Conservation (phyloP, 805 yeast species). For the Torulaspora franciscae region DNA sequence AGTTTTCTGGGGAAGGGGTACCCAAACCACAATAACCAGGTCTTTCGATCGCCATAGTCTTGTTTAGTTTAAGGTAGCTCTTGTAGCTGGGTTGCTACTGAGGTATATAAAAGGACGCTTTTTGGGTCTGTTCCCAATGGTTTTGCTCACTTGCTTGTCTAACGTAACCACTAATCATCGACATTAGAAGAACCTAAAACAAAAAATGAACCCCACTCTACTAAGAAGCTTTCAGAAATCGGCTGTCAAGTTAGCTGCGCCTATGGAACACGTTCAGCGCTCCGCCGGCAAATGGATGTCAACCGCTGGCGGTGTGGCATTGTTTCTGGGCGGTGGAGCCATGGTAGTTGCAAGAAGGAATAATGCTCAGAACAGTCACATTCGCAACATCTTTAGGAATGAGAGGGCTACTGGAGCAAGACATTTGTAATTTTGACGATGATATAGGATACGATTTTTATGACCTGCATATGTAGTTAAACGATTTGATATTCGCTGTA, state of each 20-base stretch:
- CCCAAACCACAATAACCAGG: background rate
- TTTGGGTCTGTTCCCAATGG: background rate
- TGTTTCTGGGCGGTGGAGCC: constrained; percentile 15
- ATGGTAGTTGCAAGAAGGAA: constrained; percentile 13
- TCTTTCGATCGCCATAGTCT: background rate
- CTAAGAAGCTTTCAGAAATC: constrained; percentile 17
- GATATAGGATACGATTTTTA: background rate
- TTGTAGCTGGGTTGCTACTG: too few relatives aligned
- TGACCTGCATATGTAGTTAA: background rate
- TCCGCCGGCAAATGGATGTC: constrained; percentile 13
- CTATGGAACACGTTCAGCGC: constrained; percentile 5
- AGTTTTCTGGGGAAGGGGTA: background rate
- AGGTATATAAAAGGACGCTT: background rate
- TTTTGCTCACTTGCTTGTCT: background rate
- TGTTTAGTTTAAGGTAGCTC: too few relatives aligned
- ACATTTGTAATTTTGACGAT: constrained; percentile 3
- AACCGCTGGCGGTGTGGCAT: constrained; percentile 15
- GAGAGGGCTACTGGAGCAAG: constrained; percentile 14
- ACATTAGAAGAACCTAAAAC: background rate
- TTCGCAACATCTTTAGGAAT: constrained; percentile 16
- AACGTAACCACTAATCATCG: background rate
- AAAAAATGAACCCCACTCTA: constrained; percentile 17
- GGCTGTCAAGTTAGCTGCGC: constrained; percentile 12
- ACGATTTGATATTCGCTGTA: constrained; percentile 3
- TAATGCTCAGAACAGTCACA: constrained; percentile 14